Conservation (phyloP, 495 filamentous ascomycete genomes). For the Thozetella sp. region DNA sequence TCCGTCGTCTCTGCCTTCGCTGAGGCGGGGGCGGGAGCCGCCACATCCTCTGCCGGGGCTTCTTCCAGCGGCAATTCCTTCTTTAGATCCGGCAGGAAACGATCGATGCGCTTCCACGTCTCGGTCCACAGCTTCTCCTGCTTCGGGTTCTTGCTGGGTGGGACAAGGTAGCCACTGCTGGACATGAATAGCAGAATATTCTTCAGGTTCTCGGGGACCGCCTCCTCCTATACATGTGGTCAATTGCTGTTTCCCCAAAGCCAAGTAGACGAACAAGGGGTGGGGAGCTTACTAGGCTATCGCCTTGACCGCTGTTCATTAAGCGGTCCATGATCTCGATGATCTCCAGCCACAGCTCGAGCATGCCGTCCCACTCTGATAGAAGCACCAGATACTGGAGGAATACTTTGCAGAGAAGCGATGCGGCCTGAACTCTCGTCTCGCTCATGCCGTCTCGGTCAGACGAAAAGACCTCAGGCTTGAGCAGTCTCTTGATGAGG, state of each 20-base stretch:
- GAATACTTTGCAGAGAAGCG: slow-evolving; percentile 91
- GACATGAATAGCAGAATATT: slow-evolving; percentile 97
- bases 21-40: not conserved
- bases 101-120: slow-evolving; percentile 87
- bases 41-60: slow-evolving; percentile 14
- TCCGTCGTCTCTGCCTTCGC: not conserved
- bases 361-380: slow-evolving; percentile 85
- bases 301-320: slow-evolving; percentile 94
- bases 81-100: slow-evolving; percentile 81
- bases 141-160: slow-evolving; percentile 62
- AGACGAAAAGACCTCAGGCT: slow-evolving; percentile 92
- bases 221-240: slow-evolving; percentile 71
- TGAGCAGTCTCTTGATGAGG: slow-evolving; percentile 84
- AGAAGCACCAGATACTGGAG: slow-evolving; percentile 88
- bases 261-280: not conserved
- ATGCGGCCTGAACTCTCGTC: slow-evolving; percentile 90
- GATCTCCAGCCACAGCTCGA: slow-evolving; percentile 90
- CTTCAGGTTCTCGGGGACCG: slow-evolving; percentile 93
- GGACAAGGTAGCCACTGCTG: slow-evolving; percentile 80
- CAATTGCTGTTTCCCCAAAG: slow-evolving; percentile 12
- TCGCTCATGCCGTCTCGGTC: slow-evolving; percentile 95
- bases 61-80: slow-evolving; percentile 51
- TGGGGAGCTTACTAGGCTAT: slow-evolving; percentile 69
- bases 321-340: slow-evolving; percentile 93
- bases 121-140: slow-evolving; percentile 70